phyloP scores from a whole-genome alignment of 805 yeast genomes.

The Starmerella bombicola region DNA sequence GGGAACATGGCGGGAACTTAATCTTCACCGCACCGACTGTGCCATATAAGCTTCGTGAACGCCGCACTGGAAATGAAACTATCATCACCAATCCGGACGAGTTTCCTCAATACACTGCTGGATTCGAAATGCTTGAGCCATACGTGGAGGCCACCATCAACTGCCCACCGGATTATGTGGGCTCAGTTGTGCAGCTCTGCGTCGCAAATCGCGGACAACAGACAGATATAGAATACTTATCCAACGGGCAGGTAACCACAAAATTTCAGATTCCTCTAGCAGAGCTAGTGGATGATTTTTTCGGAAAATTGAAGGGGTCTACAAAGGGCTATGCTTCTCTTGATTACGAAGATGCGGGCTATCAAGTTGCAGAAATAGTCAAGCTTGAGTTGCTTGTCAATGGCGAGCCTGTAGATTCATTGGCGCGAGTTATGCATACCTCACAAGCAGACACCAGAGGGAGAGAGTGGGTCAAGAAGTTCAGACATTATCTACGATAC shows the following conservation, averaged over 20 bases:
- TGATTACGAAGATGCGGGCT: conserved; percentile 91
- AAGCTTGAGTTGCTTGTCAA: conserved; percentile 82
- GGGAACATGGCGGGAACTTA: conserved; percentile 85
- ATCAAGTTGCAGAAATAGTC: conserved; percentile 62
- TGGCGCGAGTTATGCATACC: conserved; percentile 79
- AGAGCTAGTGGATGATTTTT: conserved; percentile 86
- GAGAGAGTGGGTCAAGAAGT: conserved; percentile 67
- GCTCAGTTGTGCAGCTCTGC: conserved; percentile 75
- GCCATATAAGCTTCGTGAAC: conserved; percentile 67
- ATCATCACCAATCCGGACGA: conserved; percentile 83
- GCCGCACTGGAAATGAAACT: conserved; percentile 46
- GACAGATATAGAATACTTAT: conserved; percentile 59
- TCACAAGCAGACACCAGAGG: conserved; percentile 65
- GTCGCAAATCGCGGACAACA: conserved; percentile 76
- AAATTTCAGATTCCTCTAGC: conserved; percentile 76
- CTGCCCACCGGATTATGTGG: conserved; percentile 78
- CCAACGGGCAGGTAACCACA: conserved; percentile 68
- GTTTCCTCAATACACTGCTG: conserved; percentile 51
- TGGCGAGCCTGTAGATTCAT: conserved; percentile 80
- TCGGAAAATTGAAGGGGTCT: conserved; percentile 80
- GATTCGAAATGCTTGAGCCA: conserved; percentile 45
- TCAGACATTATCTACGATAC: conserved; percentile 63
- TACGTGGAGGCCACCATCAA: conserved; percentile 83
- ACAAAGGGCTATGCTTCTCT: conserved; percentile 89
- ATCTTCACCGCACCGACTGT: conserved; percentile 94